Evolutionary conservation across 164 flowering plant species (phyloP), one percentile per base, ranked within the genome.

Genomic region (Chimonanthus praecox): DNA sequence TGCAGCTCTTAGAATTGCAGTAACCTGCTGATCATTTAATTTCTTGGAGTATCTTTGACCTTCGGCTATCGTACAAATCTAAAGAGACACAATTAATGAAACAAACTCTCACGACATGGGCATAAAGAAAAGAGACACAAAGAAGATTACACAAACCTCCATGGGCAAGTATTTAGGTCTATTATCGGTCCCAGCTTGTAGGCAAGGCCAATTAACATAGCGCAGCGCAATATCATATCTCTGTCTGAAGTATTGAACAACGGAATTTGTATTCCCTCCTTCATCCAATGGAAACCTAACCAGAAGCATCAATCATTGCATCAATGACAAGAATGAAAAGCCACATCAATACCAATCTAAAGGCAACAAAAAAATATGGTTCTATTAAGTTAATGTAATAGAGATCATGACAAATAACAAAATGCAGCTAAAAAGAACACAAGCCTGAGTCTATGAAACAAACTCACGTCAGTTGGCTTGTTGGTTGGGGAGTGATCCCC

Each of bases 41-140:
- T 87, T 88, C 75, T 80, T 88, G 0, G 87, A 16, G 47, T 84
- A 94, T n/a, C 89, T 77, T 54, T 90, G 95, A 6, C 97, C 97
- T n/a, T 76, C 74, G 2, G 75, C 85, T 71, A 94, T 89, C 20
- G 7, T 75, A 73, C 92, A 90, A n/a, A 88, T 68, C 96, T 92
- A 76, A 3, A 50, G 49, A 15, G 18, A 50, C 46, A 69, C n/a
- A 47, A 45, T 61, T 15, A n/a, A 7, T 9, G 8, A 70, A 33
- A 21, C 21, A 11, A 21, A 70, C 33, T 49, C 9, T 69, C 47
- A 58, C 72, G 33, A 33, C 33, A 33, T 2, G 7, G 58, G 13
- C 13, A 51, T 7, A 51, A 51, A 51, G 10, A 51, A 51, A 1
- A 13, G 58, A 33, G 33, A 33, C 33, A 33, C 33, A 33, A 33